Conservation (phyloP, 106 monocot genomes). For the Amphibolis antarctica region DNA sequence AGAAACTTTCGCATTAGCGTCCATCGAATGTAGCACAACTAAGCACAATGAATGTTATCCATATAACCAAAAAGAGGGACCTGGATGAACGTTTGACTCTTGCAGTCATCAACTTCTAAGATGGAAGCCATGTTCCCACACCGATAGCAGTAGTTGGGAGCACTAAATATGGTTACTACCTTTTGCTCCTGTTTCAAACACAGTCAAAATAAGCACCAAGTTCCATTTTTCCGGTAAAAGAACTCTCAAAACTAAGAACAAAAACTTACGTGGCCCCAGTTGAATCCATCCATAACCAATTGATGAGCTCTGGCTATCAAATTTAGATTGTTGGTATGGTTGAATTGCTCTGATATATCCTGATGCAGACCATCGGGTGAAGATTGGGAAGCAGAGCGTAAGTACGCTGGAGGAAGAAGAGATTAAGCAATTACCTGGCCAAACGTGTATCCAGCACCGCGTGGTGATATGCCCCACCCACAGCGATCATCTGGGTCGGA, state of each 20-base stretch:
- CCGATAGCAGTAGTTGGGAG: slow-evolving; percentile 98
- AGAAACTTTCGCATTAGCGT: not conserved
- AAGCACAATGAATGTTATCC: too few relatives aligned
- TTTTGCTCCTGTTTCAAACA: slow-evolving; percentile 64
- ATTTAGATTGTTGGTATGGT: slow-evolving; percentile 83
- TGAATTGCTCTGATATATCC: slow-evolving; percentile 99
- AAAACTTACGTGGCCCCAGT: slow-evolving; percentile 88
- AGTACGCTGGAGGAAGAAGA: not conserved
- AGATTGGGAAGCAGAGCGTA: not conserved
- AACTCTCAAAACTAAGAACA: not conserved
- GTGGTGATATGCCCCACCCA: slow-evolving; percentile 99
- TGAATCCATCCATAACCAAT: slow-evolving; percentile 97
- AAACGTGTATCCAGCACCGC: slow-evolving; percentile 99
- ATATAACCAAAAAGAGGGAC: too few relatives aligned
- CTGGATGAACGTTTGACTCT: slow-evolving; percentile 97
- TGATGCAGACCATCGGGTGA: slow-evolving; percentile 22
- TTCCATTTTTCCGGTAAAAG: not conserved
- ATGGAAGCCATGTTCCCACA: slow-evolving; percentile 99
- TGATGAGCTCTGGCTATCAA: slow-evolving; percentile 99
- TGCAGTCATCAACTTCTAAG: slow-evolving; percentile 94
- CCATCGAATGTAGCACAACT: too few relatives aligned
- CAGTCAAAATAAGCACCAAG: not conserved
- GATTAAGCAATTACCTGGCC: slow-evolving; percentile 57
- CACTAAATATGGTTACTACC: slow-evolving; percentile 98
- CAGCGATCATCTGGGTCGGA: slow-evolving; percentile 98